These are phyloP conservation scores for Podospora didyma DNA, from an alignment of 495 filamentous ascomycete genomes.

Conservation along the genomic window DNA sequence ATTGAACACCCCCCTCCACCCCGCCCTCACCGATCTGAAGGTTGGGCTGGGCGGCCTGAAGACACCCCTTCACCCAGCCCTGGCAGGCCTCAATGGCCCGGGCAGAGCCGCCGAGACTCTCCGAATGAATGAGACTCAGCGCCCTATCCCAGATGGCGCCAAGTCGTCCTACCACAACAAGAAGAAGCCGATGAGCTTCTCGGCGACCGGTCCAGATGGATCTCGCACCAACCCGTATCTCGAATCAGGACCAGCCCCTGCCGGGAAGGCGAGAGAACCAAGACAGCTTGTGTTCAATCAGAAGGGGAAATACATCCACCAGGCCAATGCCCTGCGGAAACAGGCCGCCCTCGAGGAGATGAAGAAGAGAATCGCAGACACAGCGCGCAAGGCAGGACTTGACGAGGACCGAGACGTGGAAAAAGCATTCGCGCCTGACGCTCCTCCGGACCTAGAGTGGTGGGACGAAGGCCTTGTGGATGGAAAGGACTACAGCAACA, in stretches of 20 bases:
- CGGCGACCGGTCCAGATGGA: constrained; percentile 28
- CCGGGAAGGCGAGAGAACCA: constrained; percentile 59
- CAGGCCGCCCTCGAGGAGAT: constrained; percentile 88
- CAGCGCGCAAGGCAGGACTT: constrained; percentile 77
- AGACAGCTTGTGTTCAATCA: constrained; percentile 86
- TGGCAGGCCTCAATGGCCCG: constrained; percentile 67
- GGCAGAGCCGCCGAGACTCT: constrained; percentile 43
- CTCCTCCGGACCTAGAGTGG: constrained; percentile 90
- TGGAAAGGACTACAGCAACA: constrained; percentile 65
- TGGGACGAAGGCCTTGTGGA: constrained; percentile 89
- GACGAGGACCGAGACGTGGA: constrained; percentile 89
- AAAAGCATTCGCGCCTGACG: constrained; percentile 80
- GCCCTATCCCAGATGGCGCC: constrained; percentile 17
- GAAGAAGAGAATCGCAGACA: constrained; percentile 87
- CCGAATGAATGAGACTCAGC: constrained; percentile 18
- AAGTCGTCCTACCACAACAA: constrained; percentile 22
- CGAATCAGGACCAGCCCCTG: constrained; percentile 64
- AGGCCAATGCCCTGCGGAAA: constrained; percentile 80
- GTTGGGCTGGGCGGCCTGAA: constrained; percentile 86
- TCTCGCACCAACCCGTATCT: constrained; percentile 76
- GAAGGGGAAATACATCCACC: constrained; percentile 94
- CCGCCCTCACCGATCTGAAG: constrained; percentile 78
- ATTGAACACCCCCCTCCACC: constrained; percentile 85
- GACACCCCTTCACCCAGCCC: constrained; percentile 83
- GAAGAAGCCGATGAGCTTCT: constrained; percentile 30